phyloP scores from a whole-genome alignment of 2,329 filamentous ascomycete species.

The Boeremia exigua region DNA sequence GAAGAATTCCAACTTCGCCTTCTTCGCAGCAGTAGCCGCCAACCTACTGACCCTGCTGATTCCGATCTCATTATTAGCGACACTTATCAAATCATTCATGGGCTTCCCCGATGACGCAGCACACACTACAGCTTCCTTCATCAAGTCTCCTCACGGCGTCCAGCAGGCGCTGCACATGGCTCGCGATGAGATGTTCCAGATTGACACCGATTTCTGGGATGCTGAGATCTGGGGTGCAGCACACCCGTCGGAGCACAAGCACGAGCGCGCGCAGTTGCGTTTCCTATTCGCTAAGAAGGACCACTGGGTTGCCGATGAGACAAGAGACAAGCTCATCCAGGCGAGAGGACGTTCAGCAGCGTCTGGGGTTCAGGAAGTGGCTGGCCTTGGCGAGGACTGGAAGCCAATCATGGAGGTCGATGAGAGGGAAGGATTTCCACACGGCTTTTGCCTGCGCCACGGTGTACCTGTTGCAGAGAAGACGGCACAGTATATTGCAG shows the following conservation, averaged over 20 bases:
- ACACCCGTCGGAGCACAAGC: slow-evolving; percentile 28
- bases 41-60: slow-evolving; percentile 52
- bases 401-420: slow-evolving; percentile 63
- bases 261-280: slow-evolving; percentile 55
- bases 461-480: slow-evolving; percentile 58
- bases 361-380: slow-evolving; percentile 12
- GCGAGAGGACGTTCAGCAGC: slow-evolving; percentile 42
- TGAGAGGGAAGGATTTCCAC: slow-evolving; percentile 59
- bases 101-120: slow-evolving; percentile 53
- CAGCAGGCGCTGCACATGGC: slow-evolving; percentile 65
- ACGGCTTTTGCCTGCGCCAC: slow-evolving; percentile 65
- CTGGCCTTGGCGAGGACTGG: slow-evolving; percentile 38
- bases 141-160: slow-evolving; percentile 58
- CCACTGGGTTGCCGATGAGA: slow-evolving; percentile 67
- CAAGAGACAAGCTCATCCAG: slow-evolving; percentile 61
- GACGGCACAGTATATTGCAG: slow-evolving; percentile 56
- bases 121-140: slow-evolving; percentile 57
- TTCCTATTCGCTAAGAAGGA: slow-evolving; percentile 67
- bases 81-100: slow-evolving; percentile 53
- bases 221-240: slow-evolving; percentile 65
- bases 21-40: slow-evolving; percentile 46
- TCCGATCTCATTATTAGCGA: slow-evolving; percentile 49
- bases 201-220: slow-evolving; percentile 63
- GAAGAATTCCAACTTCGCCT: slow-evolving; percentile 35
- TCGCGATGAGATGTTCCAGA: slow-evolving; percentile 63